Evolutionary conservation across 2,329 filamentous ascomycete species (phyloP).

Genomic region (Botrytis tulipae): DNA sequence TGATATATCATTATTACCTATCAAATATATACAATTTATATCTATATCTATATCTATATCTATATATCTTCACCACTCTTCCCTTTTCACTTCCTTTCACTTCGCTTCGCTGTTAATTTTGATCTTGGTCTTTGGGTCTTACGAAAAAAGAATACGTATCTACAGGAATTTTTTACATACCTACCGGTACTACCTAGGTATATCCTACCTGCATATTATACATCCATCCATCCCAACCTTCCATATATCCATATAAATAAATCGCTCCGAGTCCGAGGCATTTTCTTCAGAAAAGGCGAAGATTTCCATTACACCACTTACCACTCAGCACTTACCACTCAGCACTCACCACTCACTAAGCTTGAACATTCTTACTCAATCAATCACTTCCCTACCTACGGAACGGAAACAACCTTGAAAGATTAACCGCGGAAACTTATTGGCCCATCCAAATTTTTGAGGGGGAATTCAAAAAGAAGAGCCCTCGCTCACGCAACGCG

Average conservation of each 20-base stretch:
- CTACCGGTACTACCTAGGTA: not conserved
- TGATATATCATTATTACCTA: not conserved
- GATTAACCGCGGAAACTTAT: not conserved
- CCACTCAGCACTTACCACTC: not conserved
- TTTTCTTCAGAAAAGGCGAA: not conserved
- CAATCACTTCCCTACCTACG: not conserved
- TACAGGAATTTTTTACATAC: not conserved
- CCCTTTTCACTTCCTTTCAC: not conserved
- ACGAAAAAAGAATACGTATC: not conserved
- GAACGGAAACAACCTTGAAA: not conserved
- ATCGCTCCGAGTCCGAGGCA: not conserved
- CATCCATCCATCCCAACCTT: not conserved
- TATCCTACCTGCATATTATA: not conserved
- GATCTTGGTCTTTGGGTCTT: not conserved
- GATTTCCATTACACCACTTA: not conserved
- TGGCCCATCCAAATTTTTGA: not conserved
- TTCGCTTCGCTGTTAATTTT: not conserved
- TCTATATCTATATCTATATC: too few relatives aligned
- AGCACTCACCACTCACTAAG: not conserved
- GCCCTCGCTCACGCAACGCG: not conserved
- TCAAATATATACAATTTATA: not conserved
- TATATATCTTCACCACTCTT: not conserved
- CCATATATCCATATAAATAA: not conserved
- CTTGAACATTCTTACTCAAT: slow-evolving; percentile 1
- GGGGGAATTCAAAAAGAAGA: not conserved